phyloP scores from a whole-genome alignment of 352 stramenopile species.

The Phytophthora tubulina region DNA sequence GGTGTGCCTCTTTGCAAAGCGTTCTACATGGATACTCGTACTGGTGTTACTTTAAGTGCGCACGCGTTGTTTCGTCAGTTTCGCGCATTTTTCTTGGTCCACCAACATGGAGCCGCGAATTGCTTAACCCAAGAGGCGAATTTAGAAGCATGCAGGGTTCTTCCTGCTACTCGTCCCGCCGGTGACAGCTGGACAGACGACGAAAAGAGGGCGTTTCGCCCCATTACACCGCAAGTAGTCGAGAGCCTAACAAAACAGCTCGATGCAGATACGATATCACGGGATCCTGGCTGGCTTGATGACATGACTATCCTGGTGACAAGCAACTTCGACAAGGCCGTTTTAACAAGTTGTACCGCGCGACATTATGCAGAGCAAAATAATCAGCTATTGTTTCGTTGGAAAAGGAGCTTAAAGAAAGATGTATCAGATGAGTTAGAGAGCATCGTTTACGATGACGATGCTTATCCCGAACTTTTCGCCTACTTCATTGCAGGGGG shows the following conservation, averaged over 20 bases:
- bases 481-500: conserved; percentile 23
- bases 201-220: conserved; percentile 6
- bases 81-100: conserved; percentile 4
- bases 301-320: conserved; percentile 21
- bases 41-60: neutral
- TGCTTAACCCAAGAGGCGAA: conserved; percentile 5
- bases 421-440: conserved; percentile 3
- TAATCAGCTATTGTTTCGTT: conserved; percentile 5
- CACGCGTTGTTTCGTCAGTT: conserved; percentile 13
- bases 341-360: conserved; percentile 15
- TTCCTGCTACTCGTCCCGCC: neutral
- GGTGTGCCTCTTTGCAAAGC: conserved; percentile 24
- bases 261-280: neutral
- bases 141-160: neutral
- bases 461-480: conserved; percentile 20
- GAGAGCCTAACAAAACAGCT: conserved; percentile 3
- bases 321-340: conserved; percentile 23
- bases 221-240: conserved; percentile 1
- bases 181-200: neutral
- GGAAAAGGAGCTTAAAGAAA: conserved; percentile 6
- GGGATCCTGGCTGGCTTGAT: conserved; percentile 17
- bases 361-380: neutral
- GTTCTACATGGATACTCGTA: conserved; percentile 6
- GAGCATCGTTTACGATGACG: conserved; percentile 17
- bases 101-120: conserved; percentile 10